phyloP scores from a whole-genome alignment of 2,329 filamentous ascomycete genomes.

The Aspergillus intermedius region DNA sequence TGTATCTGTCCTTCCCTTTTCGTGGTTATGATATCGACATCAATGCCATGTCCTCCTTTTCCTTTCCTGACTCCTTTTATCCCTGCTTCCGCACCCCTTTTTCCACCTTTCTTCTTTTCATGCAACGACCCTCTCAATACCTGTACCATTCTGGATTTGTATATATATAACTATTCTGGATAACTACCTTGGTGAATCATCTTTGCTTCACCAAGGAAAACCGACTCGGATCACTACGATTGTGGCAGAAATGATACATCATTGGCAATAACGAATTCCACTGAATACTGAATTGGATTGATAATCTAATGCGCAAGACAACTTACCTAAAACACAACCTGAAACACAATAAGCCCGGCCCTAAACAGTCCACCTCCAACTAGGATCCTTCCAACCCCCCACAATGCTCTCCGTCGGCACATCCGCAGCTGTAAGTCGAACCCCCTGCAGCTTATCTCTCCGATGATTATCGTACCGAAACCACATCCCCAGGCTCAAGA shows the following conservation, averaged over 20 bases:
- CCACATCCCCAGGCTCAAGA: slow-evolving; percentile 5
- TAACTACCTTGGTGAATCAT: too few species aligned
- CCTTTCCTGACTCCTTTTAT: not conserved
- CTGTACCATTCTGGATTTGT: not conserved
- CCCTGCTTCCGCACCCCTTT: too few species aligned
- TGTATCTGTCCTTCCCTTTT: not conserved
- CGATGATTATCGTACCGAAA: slow-evolving; percentile 7
- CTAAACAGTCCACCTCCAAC: slow-evolving; percentile 8
- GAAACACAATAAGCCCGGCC: slow-evolving; percentile 2
- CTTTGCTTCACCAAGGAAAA: too few species aligned
- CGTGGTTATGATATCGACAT: slow-evolving; percentile 1
- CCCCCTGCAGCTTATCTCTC: slow-evolving; percentile 4
- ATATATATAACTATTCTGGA: not conserved
- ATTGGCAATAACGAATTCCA: too few species aligned
- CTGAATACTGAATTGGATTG: too few species aligned
- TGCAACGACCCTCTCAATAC: not conserved
- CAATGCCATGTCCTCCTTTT: not conserved
- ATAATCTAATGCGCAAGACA: too few species aligned
- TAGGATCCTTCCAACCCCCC: slow-evolving; percentile 7
- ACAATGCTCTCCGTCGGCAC: slow-evolving; percentile 5
- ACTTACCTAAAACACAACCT: not conserved
- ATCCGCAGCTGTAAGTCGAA: slow-evolving; percentile 5
- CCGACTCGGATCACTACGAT: not conserved
- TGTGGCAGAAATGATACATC: not conserved
- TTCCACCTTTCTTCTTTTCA: not conserved